Conservation (phyloP, 192 early-diverging fungal genomes). For the Podila horticola region DNA sequence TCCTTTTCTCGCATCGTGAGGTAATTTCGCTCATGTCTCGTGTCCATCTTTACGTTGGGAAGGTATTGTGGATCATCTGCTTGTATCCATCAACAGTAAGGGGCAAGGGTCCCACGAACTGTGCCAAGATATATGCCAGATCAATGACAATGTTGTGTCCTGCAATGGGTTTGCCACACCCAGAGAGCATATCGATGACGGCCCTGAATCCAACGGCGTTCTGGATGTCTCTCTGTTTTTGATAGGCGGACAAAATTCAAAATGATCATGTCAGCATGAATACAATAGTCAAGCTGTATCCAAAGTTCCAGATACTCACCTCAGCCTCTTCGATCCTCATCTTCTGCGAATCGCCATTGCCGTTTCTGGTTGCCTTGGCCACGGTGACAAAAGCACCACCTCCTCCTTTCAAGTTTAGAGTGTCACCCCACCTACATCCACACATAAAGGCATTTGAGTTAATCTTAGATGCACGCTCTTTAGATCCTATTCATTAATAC, state of each 20-base stretch:
- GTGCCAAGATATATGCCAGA: slow-evolving; percentile 78
- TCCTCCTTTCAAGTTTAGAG: background rate
- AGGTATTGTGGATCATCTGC: slow-evolving; percentile 63
- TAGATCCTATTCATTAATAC: too few species aligned
- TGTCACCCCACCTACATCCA: background rate
- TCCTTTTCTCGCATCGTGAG: too few species aligned
- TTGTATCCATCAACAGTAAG: slow-evolving; percentile 74
- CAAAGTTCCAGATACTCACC: background rate
- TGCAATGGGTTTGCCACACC: slow-evolving; percentile 79
- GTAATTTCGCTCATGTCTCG: too few species aligned
- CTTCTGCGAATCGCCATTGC: background rate
- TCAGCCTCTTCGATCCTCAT: background rate
- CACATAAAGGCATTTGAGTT: too few species aligned
- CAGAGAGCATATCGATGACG: slow-evolving; percentile 80
- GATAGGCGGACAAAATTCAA: background rate
- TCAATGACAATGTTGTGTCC: slow-evolving; percentile 93
- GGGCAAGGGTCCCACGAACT: slow-evolving; percentile 81
- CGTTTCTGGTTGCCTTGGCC: background rate
- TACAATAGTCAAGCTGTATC: background rate
- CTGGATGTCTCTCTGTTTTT: slow-evolving; percentile 24
- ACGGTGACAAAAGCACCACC: background rate
- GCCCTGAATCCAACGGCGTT: slow-evolving; percentile 59
- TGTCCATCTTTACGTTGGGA: slow-evolving; percentile 61
- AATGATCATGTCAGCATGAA: background rate
- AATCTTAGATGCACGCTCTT: too few species aligned